These are phyloP conservation scores for Magnusiomyces tetraspermus DNA, from an alignment of 1,139 yeast genomes.

Conservation along the genomic window DNA sequence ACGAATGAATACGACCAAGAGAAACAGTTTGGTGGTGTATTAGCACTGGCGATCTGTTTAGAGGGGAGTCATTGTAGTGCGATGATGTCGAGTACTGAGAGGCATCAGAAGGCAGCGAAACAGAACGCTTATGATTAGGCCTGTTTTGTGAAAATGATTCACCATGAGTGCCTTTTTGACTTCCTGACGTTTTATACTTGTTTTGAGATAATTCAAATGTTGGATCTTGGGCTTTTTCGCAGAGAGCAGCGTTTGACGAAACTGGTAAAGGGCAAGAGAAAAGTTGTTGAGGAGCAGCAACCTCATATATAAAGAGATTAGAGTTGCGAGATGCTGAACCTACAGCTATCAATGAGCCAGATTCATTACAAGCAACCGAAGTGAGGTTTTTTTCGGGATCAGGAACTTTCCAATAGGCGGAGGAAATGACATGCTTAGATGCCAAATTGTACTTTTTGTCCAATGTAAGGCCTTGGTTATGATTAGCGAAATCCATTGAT, in stretches of 20 bases:
- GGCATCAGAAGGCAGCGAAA: neutral
- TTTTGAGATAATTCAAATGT: neutral
- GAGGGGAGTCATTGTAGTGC: neutral
- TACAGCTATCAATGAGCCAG: conserved; percentile 47
- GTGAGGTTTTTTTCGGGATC: conserved; percentile 51
- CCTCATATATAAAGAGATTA: conserved; percentile 57
- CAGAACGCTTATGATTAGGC: conserved; percentile 19
- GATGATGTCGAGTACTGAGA: neutral
- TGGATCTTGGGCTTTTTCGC: neutral
- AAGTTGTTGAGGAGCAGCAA: neutral
- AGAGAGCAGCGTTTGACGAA: neutral
- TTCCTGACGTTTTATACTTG: neutral
- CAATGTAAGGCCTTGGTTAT: neutral
- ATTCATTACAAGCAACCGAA: conserved; percentile 41
- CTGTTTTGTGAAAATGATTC: neutral
- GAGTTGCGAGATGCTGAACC: conserved; percentile 48
- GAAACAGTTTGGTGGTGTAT: conserved; percentile 70
- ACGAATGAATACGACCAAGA: conserved; percentile 54
- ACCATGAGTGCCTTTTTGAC: neutral
- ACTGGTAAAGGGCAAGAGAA: neutral
- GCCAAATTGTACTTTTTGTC: conserved; percentile 10
- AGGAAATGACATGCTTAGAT: conserved; percentile 11
- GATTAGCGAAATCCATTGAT: neutral
- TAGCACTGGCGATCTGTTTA: conserved; percentile 30
- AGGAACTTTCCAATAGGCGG: conserved; percentile 58